Percentiles rank a stretch among this genome's conserved stretches.
Evolutionary conservation across 2,329 filamentous ascomycete species (phyloP).

Genomic region (Aureobasidium musti): DNA sequence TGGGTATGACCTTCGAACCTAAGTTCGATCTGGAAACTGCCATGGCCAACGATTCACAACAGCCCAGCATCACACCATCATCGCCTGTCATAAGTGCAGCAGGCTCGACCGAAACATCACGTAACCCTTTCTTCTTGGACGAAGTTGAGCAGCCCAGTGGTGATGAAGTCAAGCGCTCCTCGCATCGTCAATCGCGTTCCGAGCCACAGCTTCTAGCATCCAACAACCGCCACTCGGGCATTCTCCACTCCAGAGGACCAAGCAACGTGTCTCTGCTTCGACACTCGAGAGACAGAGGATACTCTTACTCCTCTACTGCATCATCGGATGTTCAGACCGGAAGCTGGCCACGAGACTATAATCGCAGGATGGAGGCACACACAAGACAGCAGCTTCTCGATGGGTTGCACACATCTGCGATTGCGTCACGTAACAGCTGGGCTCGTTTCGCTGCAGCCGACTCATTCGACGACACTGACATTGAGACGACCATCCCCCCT

Average conservation of each 20-base stretch:
- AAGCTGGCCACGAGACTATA: conserved; percentile 31
- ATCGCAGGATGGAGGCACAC: conserved; percentile 32
- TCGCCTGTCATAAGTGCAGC: conserved; percentile 38
- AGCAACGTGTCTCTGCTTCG: conserved; percentile 40
- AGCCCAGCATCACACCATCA: conserved; percentile 47
- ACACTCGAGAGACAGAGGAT: conserved; percentile 29
- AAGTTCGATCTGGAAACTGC: conserved; percentile 28
- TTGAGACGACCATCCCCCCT: neutral
- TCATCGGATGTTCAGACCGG: conserved; percentile 33
- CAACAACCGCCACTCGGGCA: conserved; percentile 37
- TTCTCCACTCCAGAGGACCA: conserved; percentile 40
- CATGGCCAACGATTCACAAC: conserved; percentile 35
- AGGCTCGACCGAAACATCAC: conserved; percentile 44
- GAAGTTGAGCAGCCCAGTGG: conserved; percentile 41
- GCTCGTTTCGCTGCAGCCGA: conserved; percentile 26
- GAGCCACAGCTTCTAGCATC: conserved; percentile 37
- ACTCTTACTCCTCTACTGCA: conserved; percentile 32
- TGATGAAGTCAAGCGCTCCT: conserved; percentile 39
- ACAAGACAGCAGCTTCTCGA: conserved; percentile 31
- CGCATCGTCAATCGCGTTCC: conserved; percentile 43
- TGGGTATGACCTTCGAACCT: conserved; percentile 38
- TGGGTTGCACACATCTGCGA: conserved; percentile 17
- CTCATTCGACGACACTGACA: conserved; percentile 25
- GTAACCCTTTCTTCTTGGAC: conserved; percentile 55
- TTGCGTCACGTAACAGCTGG: conserved; percentile 24